Evolutionary conservation across 345 rosid genomes (phyloP), one percentile per base, ranked within the genome.

Genomic region (Microcos paniculata): DNA sequence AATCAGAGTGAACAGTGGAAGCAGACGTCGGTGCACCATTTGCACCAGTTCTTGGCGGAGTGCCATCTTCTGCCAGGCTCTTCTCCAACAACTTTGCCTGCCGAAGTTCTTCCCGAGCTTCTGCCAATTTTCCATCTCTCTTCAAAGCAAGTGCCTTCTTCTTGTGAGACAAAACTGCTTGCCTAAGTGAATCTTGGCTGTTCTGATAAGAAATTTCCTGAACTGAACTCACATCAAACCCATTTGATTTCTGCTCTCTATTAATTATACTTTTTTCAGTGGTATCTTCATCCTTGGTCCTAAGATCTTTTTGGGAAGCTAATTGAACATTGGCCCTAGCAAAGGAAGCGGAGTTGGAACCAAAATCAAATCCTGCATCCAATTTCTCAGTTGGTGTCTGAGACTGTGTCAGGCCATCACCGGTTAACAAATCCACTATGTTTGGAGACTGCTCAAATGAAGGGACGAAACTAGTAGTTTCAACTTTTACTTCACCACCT

Each of bases 41-140:
- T 33, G 48, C 70, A 21, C 62, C 43, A 9, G 79, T 55, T 59
- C 79, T 84, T 31, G 80, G 83, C 51, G 78, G 84, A 64, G 81
- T 63, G 6, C 42, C 80, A 63, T 77, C 85, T 67, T 80, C 87
- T 62, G 81, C 85, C 58, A 79, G 84, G 72, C 83, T 87, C 87
- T 80, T 88, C 87, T 91, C 97, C 78, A 95, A 77, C 76, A 90
- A 66, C 82, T 91, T 95, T 38, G 98, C 99, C 79, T 79, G 87
- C 55, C 86, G 82, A 26, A 95, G 93, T 82, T 91, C 93, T 72
- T 89, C 94, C 73, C 85, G 88, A 46, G 99, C 98, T 85, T 93
- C 98, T 71, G 82, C 80, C 56, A 91, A 71, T 80, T 84, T 95
- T 62, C 99, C 98, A 77, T 95, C 94, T 83, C 85, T 89, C 84